Conservation (phyloP, 305 asterid species). For the Fraxinus greggii region DNA sequence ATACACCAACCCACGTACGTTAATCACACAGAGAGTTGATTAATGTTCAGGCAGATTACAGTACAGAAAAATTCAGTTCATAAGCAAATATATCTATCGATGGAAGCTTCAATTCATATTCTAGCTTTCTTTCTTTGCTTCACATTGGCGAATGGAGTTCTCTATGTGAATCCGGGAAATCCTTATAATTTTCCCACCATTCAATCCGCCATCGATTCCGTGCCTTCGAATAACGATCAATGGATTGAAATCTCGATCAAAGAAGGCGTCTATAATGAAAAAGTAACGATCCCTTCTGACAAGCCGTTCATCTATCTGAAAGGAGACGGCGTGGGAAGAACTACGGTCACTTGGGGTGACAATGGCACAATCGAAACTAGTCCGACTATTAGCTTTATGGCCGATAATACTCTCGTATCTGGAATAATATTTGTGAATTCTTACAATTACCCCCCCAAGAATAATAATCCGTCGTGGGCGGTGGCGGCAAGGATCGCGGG, state of each 20-base stretch:
- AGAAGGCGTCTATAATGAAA: conserved; percentile 54
- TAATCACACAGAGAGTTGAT: not conserved
- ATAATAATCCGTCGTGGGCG: conserved; percentile 33
- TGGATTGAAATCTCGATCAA: conserved; percentile 45
- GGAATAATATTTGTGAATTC: conserved; percentile 51
- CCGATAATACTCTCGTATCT: conserved; percentile 44
- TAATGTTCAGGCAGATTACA: not conserved
- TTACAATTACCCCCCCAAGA: conserved; percentile 52
- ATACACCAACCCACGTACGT: not conserved
- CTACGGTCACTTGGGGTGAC: conserved; percentile 40
- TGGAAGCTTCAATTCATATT: not conserved
- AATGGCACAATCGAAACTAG: conserved; percentile 23
- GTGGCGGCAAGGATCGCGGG: conserved; percentile 59
- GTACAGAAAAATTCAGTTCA: not conserved
- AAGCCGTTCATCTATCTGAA: conserved; percentile 48
- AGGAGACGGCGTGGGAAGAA: conserved; percentile 40
- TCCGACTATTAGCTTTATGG: conserved; percentile 44
- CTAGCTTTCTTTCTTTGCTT: conserved; percentile 4
- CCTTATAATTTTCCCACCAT: conserved; percentile 26
- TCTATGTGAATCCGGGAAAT: conserved; percentile 37
- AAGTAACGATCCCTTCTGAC: conserved; percentile 42
- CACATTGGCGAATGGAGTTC: conserved; percentile 8
- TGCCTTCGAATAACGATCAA: conserved; percentile 36
- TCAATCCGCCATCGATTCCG: conserved; percentile 53
- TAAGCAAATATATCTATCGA: not conserved